These are phyloP conservation scores for Kodamaea neixiangensis DNA, from an alignment of 805 yeast species.

Conservation along the genomic window DNA sequence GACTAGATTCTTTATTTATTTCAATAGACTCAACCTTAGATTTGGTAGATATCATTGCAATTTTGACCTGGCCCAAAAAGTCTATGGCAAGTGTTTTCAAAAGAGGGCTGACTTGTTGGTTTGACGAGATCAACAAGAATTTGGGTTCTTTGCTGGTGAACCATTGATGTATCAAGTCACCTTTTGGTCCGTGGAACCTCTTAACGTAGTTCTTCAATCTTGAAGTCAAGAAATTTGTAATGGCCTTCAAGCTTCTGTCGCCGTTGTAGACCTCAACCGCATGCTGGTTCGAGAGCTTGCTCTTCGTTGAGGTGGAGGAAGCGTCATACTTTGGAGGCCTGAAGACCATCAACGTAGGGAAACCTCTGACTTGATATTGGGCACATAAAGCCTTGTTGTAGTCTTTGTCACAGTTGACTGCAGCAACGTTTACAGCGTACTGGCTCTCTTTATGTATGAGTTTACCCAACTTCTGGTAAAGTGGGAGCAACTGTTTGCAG, in stretches of 20 bases:
- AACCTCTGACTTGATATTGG: constrained; percentile 66
- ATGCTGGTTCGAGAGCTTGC: constrained; percentile 16
- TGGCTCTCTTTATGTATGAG: constrained; percentile 49
- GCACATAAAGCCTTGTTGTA: constrained; percentile 70
- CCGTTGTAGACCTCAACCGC: constrained; percentile 60
- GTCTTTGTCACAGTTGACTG: constrained; percentile 82
- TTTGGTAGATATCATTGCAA: constrained; percentile 44
- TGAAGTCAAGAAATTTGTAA: constrained; percentile 55
- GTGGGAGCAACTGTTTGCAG: constrained; percentile 71
- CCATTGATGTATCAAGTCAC: constrained; percentile 29
- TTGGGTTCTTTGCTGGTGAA: constrained; percentile 32
- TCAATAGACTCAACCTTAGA: constrained; percentile 18
- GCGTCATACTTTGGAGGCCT: constrained; percentile 69
- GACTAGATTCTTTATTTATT: neutral
- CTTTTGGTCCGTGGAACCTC: constrained; percentile 38
- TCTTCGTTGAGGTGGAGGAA: constrained; percentile 16
- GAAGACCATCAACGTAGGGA: constrained; percentile 80
- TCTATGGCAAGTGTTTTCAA: constrained; percentile 72
- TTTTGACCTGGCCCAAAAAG: constrained; percentile 51
- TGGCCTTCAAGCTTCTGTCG: constrained; percentile 55
- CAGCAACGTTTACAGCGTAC: constrained; percentile 63
- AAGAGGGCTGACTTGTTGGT: constrained; percentile 51
- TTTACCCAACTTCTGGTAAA: constrained; percentile 64
- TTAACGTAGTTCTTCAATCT: constrained; percentile 68
- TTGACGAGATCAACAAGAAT: constrained; percentile 55